Conservation (phyloP, 192 early-diverging fungal genomes). For the Backusella macrospora region DNA sequence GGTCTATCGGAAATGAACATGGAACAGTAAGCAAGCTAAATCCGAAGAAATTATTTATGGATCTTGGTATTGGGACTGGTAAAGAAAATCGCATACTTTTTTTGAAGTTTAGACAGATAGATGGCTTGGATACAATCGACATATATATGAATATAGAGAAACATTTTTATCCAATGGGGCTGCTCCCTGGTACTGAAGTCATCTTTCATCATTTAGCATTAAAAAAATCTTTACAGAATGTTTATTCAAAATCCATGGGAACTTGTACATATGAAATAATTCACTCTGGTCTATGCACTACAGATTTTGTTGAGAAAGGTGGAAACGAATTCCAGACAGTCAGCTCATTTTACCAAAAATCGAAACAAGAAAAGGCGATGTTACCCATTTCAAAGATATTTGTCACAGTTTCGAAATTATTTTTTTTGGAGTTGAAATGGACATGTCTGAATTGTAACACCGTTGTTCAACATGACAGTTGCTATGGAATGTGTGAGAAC, state of each 20-base stretch:
- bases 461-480: background rate
- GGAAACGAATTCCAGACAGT: background rate
- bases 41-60: background rate
- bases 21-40: background rate
- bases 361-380: background rate
- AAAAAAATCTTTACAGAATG: background rate
- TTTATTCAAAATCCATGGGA: background rate
- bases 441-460: background rate
- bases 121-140: background rate
- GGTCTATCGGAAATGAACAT: background rate
- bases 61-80: background rate
- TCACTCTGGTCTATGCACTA: background rate
- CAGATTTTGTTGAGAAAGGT: background rate
- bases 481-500: background rate
- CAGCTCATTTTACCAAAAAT: background rate
- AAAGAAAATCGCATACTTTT: background rate
- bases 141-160: background rate
- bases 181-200: background rate
- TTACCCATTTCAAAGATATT: background rate
- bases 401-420: background rate
- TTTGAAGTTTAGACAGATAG: background rate
- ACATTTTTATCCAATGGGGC: background rate
- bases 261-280: background rate
- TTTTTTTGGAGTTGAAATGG: background rate
- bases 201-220: background rate